Conservation (phyloP, 805 yeast genomes). For the Saturnispora besseyi region DNA sequence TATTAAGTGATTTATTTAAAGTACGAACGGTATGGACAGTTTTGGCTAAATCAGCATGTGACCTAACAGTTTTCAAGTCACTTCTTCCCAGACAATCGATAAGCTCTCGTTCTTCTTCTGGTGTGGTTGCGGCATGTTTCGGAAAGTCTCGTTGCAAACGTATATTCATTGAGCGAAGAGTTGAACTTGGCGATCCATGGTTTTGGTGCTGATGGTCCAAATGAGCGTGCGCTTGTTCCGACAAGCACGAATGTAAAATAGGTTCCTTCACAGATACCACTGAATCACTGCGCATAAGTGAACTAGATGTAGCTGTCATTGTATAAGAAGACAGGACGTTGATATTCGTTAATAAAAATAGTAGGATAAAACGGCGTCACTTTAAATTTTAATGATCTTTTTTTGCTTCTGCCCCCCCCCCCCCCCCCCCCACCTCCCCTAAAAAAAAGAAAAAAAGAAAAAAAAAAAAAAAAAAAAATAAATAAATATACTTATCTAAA, state of each 20-base stretch:
- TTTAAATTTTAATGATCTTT: not conserved
- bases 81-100: constrained; percentile 6
- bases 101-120: constrained; percentile 3
- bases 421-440: too few relatives aligned
- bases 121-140: not conserved
- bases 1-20: constrained; percentile 60
- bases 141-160: not conserved
- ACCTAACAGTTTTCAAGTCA: constrained; percentile 45
- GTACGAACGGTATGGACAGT: constrained; percentile 75
- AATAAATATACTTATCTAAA: too few relatives aligned
- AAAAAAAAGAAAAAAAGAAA: too few relatives aligned
- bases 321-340: constrained; percentile 34
- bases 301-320: not conserved
- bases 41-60: constrained; percentile 69
- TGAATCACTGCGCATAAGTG: constrained; percentile 5
- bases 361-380: not conserved
- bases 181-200: constrained; percentile 1
- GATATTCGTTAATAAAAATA: not conserved
- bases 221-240: not conserved
- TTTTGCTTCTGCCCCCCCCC: not conserved
- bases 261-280: constrained; percentile 4
- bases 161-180: not conserved
- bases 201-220: not conserved
- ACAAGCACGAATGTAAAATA: constrained; percentile 8
- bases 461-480: too few relatives aligned